These are phyloP conservation scores for Silybum marianum DNA, from an alignment of 129 eudicot genomes.

Conservation along the genomic window DNA sequence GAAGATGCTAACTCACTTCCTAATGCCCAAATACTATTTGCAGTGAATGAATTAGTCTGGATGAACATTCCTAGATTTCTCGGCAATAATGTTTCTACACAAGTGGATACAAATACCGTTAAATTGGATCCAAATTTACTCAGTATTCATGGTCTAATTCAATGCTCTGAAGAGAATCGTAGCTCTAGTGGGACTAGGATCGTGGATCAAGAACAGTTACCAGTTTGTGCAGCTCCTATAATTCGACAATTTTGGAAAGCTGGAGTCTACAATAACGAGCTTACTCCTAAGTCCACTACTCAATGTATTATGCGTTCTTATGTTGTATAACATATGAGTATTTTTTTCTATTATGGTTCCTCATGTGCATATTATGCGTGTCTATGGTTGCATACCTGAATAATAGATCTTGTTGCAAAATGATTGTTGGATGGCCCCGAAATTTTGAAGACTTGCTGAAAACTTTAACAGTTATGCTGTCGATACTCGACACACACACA, in stretches of 20 bases:
- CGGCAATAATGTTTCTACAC: slow-evolving; percentile 32
- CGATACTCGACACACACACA: no score
- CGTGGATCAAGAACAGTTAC: no score
- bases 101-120: slow-evolving; percentile 39
- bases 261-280: slow-evolving; percentile 58
- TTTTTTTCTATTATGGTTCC: not conserved
- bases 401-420: slow-evolving; percentile 12
- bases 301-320: slow-evolving; percentile 40
- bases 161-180: no score
- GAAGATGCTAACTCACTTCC: slow-evolving; percentile 11
- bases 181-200: no score
- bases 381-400: not conserved
- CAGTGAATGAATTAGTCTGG: slow-evolving; percentile 27
- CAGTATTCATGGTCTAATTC: no score
- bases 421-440: not conserved
- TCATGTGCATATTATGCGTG: slow-evolving; percentile 7
- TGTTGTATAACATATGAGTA: not conserved
- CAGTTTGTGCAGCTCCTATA: slow-evolving; percentile 68
- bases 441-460: not conserved
- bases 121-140: slow-evolving; percentile 47
- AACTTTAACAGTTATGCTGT: not conserved
- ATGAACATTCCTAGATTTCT: slow-evolving; percentile 26
- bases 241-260: slow-evolving; percentile 95
- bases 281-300: slow-evolving; percentile 36
- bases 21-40: slow-evolving; percentile 8